phyloP scores from a whole-genome alignment of 108 stramenopile species.

The Craspedostauros australis region DNA sequence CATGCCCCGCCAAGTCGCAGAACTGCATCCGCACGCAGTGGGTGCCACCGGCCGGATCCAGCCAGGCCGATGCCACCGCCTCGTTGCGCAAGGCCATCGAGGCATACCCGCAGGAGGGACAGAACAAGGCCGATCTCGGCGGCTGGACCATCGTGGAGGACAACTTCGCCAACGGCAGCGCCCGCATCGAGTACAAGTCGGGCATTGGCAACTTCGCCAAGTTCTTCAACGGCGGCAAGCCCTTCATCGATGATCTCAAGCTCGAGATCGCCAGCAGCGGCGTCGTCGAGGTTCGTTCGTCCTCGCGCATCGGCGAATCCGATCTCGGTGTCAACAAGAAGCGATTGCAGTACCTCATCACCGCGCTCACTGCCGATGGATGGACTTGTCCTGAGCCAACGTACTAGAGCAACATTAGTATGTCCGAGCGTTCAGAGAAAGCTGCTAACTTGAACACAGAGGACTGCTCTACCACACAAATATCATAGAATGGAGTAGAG shows the following conservation, averaged over 20 bases:
- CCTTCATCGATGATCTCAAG: slow-evolving; percentile 78
- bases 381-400: slow-evolving; percentile 28
- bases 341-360: slow-evolving; percentile 27
- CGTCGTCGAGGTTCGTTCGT: slow-evolving; percentile 46
- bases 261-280: slow-evolving; percentile 48
- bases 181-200: slow-evolving; percentile 61
- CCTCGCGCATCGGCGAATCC: slow-evolving; percentile 71
- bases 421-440: too few relatives aligned
- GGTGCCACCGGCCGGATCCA: slow-evolving; percentile 59
- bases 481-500: too few relatives aligned
- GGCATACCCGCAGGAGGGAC: slow-evolving; percentile 63
- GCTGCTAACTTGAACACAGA: too few relatives aligned
- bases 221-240: slow-evolving; percentile 81
- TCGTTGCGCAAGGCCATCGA: slow-evolving; percentile 40
- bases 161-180: slow-evolving; percentile 34
- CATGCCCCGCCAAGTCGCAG: slow-evolving; percentile 52
- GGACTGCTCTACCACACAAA: too few relatives aligned
- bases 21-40: slow-evolving; percentile 77
- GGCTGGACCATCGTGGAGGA: slow-evolving; percentile 65
- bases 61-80: slow-evolving; percentile 34
- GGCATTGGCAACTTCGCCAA: slow-evolving; percentile 80
- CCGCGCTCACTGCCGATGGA: slow-evolving; percentile 13
- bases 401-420: slow-evolving; percentile 4
- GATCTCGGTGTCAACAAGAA: slow-evolving; percentile 84
- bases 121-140: slow-evolving; percentile 60